Conservation (phyloP, 108 stramenopile genomes). For the Epithemia pelagica region DNA sequence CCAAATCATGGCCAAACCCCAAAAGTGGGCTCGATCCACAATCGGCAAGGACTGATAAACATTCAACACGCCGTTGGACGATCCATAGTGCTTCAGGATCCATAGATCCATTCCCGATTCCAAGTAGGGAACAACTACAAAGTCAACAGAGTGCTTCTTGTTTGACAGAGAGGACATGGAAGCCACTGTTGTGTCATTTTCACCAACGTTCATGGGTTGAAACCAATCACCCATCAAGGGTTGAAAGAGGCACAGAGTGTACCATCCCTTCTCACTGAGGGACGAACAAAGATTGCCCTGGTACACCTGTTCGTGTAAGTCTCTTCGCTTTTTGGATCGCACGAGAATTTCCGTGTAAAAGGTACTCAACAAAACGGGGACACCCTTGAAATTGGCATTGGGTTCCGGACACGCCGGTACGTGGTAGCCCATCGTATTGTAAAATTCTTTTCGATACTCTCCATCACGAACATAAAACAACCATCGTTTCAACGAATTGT, state of each 20-base stretch:
- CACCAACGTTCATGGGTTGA: not conserved
- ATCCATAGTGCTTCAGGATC: not conserved
- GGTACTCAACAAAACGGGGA: slow-evolving; percentile 5
- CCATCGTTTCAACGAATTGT: not conserved
- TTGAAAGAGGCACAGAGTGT: not conserved
- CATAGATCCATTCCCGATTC: not conserved
- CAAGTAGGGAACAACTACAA: not conserved
- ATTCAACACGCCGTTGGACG: not conserved
- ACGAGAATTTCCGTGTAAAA: not conserved
- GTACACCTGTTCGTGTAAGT: not conserved
- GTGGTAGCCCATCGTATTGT: not conserved
- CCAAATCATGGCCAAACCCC: not conserved
- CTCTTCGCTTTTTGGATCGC: not conserved
- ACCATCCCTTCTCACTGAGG: not conserved
- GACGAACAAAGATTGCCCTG: not conserved
- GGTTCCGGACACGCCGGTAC: not conserved
- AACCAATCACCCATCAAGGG: not conserved
- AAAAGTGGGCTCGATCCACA: not conserved
- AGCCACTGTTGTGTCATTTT: too few species aligned
- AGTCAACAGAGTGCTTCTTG: not conserved
- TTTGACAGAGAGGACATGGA: not conserved
- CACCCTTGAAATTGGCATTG: not conserved
- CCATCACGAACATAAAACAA: not conserved
- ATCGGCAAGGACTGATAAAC: not conserved
- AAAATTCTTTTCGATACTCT: not conserved